Base-by-base conservation (phyloP, 2,329 filamentous ascomycete genomes). In the Ophiocordyceps camponoti-rufipedis region DNA sequence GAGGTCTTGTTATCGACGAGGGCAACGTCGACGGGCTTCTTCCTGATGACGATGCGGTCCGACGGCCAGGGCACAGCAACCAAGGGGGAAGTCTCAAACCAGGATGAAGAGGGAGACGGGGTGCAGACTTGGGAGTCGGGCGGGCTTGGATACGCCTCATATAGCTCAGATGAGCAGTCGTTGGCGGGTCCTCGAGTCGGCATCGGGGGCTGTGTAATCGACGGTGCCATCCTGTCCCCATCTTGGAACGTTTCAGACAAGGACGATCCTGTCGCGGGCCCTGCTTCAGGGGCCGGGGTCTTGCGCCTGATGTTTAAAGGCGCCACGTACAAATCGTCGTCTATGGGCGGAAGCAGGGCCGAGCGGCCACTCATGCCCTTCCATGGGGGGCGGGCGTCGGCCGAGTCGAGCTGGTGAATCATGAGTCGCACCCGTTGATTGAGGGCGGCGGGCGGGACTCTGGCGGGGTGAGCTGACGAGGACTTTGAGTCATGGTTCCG, bases 311-410 rank as follows among this genome's bases (percentile, higher is more conserved):
- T 64, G 48, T 63, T 70, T 40, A 82, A 60, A n/a, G 77, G 74
- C 47, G 71, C 62, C 13, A 70, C 71, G 48, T 67, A 63, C 40
- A 64, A 64, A 33, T 75, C 74, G 55, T 85, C 80, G 54, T 67
- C 71, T 35, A 85, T 71, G 4, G 81, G 78, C 41, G 71, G 70
- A 32, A 83, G 71, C 46, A 85, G 68, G 33, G 73, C 67, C 40
- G 71, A 70, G 51, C 82, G 74, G 28, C 83, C 83, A 56, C 78
- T 85, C 35, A 78, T 76, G 16, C 82, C 82, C 53, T 78, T 80
- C 83, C 83, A 87, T 47, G 78, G 69, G 5, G 78, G 75, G 19
- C 69, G 66, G 44, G 56, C 65, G 28, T 70, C 65, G 45, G 66
- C 28, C 49, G 53, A 57, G 50, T 53, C 63, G 54, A 51, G 58